Evolutionary conservation across 2,329 filamentous ascomycete genomes (phyloP).

Genomic region (Fusarium sp.): DNA sequence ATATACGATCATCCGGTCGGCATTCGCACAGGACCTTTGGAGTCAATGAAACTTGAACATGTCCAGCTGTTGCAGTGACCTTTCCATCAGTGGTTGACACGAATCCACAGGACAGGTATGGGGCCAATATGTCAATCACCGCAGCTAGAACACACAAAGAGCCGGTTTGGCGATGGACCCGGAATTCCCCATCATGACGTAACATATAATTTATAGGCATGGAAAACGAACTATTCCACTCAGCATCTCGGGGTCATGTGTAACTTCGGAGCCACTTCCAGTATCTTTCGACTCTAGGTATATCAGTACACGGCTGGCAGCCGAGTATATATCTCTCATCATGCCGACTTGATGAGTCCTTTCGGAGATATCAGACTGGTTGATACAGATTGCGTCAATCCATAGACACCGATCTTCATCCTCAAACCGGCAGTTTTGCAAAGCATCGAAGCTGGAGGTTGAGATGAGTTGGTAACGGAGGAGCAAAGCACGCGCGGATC

Average conservation of each 20-base stretch:
- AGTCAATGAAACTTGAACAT: neutral
- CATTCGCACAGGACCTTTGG: neutral
- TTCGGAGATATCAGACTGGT: neutral
- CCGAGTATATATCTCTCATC: neutral
- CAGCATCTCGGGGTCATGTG: neutral
- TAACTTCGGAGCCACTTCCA: fast-evolving
- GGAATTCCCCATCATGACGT: fast-evolving
- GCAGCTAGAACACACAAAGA: neutral
- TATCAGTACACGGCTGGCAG: neutral
- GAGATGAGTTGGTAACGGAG: fast-evolving
- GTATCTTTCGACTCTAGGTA: neutral
- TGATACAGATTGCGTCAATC: slow-evolving; percentile 5
- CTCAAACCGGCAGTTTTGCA: neutral
- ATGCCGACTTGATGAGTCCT: neutral
- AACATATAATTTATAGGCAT: fast-evolving
- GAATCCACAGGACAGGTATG: neutral
- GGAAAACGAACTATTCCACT: fast-evolving
- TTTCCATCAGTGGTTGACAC: fast-evolving
- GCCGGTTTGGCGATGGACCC: neutral
- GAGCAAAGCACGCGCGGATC: neutral
- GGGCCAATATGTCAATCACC: neutral
- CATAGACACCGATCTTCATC: neutral
- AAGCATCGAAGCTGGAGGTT: neutral
- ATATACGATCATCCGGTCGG: neutral
- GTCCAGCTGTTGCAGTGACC: neutral